Conservation (phyloP, 108 stramenopile species). For the Pelagomonas calceolata region DNA sequence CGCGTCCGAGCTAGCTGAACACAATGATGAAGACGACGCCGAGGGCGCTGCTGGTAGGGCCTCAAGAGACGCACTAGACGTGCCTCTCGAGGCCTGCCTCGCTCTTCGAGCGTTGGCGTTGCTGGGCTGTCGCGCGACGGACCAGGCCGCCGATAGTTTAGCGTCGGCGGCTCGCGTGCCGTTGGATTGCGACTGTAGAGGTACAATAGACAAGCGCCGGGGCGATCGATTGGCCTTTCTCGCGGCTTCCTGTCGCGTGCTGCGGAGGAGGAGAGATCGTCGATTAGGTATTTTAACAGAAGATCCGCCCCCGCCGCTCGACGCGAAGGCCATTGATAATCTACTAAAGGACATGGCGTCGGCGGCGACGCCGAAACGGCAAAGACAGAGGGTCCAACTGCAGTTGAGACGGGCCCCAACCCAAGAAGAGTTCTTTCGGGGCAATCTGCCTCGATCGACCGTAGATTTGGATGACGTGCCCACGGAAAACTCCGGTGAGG, state of each 20-base stretch:
- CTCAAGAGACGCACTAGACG: neutral
- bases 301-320: neutral
- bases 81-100: neutral
- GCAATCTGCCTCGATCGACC: slow-evolving; percentile 25
- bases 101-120: neutral
- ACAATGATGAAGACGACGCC: no score
- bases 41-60: no score
- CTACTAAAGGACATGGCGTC: neutral
- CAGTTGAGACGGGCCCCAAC: slow-evolving; percentile 34
- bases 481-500: slow-evolving; percentile 4
- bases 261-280: neutral
- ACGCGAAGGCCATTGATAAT: neutral
- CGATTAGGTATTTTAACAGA: slow-evolving; percentile 16
- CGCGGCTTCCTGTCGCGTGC: neutral
- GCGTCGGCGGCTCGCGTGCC: neutral
- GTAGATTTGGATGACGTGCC: slow-evolving; percentile 20
- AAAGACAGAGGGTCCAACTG: neutral
- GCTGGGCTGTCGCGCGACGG: neutral
- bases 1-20: no score
- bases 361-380: neutral
- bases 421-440: slow-evolving; percentile 42
- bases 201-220: no score
- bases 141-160: neutral
- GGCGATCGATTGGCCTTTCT: neutral
- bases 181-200: no score